Conservation (phyloP, 1,139 yeast species). For the Saccharomycopsis crataegensis region DNA sequence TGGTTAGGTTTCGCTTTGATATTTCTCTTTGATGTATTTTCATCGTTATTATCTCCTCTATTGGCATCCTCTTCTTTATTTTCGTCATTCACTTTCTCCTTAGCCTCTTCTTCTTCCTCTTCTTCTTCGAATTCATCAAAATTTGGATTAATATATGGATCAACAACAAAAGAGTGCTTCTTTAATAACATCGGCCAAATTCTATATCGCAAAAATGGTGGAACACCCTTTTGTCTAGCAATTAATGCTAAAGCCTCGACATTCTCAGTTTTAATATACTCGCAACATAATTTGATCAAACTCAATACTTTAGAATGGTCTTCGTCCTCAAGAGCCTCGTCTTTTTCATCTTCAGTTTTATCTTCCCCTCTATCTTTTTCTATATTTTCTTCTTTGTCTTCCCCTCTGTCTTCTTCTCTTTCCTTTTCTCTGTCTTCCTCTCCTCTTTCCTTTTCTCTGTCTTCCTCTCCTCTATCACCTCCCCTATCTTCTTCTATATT, state of each 20-base stretch:
- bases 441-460: neutral
- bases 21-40: neutral
- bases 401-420: neutral
- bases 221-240: conserved; percentile 80
- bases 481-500: neutral
- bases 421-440: neutral
- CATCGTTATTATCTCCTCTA: conserved; percentile 15
- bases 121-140: conserved; percentile 20
- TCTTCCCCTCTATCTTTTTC: neutral
- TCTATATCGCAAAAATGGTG: conserved; percentile 68
- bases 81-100: conserved; percentile 25
- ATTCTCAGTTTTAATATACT: conserved; percentile 43
- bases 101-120: conserved; percentile 20
- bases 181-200: conserved; percentile 82
- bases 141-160: conserved; percentile 66
- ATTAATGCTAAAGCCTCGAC: conserved; percentile 67
- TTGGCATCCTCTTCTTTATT: neutral
- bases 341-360: neutral
- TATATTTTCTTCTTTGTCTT: neutral
- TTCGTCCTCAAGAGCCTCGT: neutral
- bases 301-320: neutral
- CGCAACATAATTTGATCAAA: conserved; percentile 24
- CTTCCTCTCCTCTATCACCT: neutral
- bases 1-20: conserved; percentile 20
- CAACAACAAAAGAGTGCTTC: conserved; percentile 76